phyloP scores from a whole-genome alignment of 129 eudicot species.

The Centrapalus pauciflorus region DNA sequence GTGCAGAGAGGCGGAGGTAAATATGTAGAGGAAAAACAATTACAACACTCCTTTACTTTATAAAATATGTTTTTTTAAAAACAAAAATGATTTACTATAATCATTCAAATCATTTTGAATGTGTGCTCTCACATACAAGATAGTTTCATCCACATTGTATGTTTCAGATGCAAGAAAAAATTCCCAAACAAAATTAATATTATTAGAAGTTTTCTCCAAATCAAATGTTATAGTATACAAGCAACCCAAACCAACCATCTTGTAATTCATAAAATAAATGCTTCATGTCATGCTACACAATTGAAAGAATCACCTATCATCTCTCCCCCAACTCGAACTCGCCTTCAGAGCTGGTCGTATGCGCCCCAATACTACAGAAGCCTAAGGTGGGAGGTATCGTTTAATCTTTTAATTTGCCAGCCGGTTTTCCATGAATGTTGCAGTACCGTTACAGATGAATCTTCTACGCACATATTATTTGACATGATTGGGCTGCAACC shows the following conservation, averaged over 20 bases:
- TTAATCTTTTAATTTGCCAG: constrained; percentile 88
- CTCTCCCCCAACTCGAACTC: constrained; percentile 32
- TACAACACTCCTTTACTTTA: too few relatives aligned
- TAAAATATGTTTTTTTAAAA: too few relatives aligned
- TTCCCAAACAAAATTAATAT: constrained; percentile 3
- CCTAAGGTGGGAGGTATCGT: constrained; percentile 84
- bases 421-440: constrained; percentile 90
- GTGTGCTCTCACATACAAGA: too few relatives aligned
- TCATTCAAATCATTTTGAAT: too few relatives aligned
- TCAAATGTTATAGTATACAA: constrained; percentile 26
- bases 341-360: constrained; percentile 15
- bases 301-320: constrained; percentile 45
- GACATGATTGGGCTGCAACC: constrained; percentile 81
- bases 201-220: background rate
- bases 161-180: background rate
- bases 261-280: constrained; percentile 24
- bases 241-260: constrained; percentile 21
- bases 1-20: too few relatives aligned
- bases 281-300: constrained; percentile 42
- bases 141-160: too few relatives aligned
- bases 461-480: constrained; percentile 77
- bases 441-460: constrained; percentile 83
- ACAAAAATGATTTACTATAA: too few relatives aligned
- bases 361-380: constrained; percentile 46
- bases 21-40: too few relatives aligned